Evolutionary conservation across 2,329 filamentous ascomycete genomes (phyloP).

Genomic region (Trichophyton simii): DNA sequence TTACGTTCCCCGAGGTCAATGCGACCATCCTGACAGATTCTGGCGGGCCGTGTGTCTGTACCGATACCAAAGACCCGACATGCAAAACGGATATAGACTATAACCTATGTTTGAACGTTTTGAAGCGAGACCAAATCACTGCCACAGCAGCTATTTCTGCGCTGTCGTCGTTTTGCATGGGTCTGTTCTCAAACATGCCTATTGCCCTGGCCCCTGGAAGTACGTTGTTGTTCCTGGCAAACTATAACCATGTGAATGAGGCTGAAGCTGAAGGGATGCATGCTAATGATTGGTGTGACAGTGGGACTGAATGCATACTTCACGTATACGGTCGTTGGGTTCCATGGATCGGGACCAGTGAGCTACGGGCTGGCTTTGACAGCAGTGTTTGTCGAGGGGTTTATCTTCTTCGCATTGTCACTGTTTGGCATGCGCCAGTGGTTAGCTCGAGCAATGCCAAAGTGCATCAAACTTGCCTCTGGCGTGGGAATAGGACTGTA

Average conservation of each 20-base stretch:
- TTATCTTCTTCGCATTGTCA: slow-evolving; percentile 70
- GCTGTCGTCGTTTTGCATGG: slow-evolving; percentile 71
- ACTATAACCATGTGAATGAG: neutral
- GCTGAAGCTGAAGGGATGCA: too few relatives aligned
- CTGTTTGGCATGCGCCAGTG: slow-evolving; percentile 73
- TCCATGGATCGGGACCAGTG: slow-evolving; percentile 59
- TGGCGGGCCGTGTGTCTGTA: slow-evolving; percentile 66
- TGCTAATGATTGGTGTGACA: slow-evolving; percentile 19
- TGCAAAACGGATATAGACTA: slow-evolving; percentile 41
- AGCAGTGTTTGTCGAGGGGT: slow-evolving; percentile 79
- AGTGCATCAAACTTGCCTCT: slow-evolving; percentile 75
- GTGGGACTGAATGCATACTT: slow-evolving; percentile 84
- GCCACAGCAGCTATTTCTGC: slow-evolving; percentile 74
- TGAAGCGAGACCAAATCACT: slow-evolving; percentile 70
- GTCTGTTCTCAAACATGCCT: slow-evolving; percentile 67
- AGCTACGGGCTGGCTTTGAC: slow-evolving; percentile 67
- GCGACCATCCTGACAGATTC: slow-evolving; percentile 57
- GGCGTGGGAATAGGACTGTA: slow-evolving; percentile 79
- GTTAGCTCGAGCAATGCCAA: slow-evolving; percentile 71
- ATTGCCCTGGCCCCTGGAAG: slow-evolving; percentile 60
- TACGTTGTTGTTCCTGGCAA: slow-evolving; percentile 9
- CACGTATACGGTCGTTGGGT: slow-evolving; percentile 67
- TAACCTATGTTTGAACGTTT: slow-evolving; percentile 35
- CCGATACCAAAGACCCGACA: slow-evolving; percentile 31
- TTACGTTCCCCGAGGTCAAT: slow-evolving; percentile 36